Evolutionary conservation across 2,329 filamentous ascomycete species (phyloP), one percentile per base, ranked within the genome.

Genomic region (Colletotrichum navitas): DNA sequence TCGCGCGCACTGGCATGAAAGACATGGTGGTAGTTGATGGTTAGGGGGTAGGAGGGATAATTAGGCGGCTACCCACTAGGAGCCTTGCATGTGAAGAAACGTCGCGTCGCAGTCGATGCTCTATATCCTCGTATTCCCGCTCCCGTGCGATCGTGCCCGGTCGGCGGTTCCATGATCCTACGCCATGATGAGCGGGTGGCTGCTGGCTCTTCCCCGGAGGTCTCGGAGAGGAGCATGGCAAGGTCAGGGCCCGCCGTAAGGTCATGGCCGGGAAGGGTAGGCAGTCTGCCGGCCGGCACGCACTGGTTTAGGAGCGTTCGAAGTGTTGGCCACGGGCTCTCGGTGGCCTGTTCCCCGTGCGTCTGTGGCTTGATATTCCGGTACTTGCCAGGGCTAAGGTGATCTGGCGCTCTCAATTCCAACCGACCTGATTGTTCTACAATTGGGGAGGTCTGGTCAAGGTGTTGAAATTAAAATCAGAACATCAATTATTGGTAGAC

Each of bases 61-160:
- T 45, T 52, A 7, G 18, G 29, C n/a, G 45, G 21, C 45, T 47
- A 47, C 45, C 45, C 26, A 24, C 60, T 11, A 47, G 62, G 43
- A 34, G 56, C 51, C 47, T 55, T 45, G 58, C 68, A 71, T 60
- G 54, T 71, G 58, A 71, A 68, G 68, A 52, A 45, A 63, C 36
- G 59, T 71, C 43, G 43, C 39, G 62, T 51, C 45, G 45, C 32
- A 32, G 45, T n/a, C 14, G n/a, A 18, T 21, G 32, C 10, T n/a
- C 2, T 29, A 2, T 8, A 34, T 62, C 59, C 41, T 47, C 26
- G 29, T 32, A 21, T 56, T 56, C 58, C 49, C 41, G 56, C 63
- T 51, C 16, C 59, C 39, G 24, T 24, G 26, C 55, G 26, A 45
- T 43, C 39, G 55, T 18, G 47, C 29, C 29, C 29, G 43, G 12